Evolutionary conservation across 2,329 filamentous ascomycete species (phyloP).

Genomic region (Tolypocladium tropicale): DNA sequence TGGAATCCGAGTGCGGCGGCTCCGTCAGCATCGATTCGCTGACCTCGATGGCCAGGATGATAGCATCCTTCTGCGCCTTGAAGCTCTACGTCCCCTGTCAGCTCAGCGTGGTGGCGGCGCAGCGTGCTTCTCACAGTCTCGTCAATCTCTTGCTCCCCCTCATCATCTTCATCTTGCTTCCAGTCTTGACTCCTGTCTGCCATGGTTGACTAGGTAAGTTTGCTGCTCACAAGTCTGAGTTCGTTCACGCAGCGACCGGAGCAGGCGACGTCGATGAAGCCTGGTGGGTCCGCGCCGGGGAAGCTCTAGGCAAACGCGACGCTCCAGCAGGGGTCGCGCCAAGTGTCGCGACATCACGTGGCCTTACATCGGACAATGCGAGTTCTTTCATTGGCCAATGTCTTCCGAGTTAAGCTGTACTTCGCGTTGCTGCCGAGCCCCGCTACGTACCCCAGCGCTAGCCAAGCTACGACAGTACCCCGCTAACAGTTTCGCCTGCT

Average conservation of each 20-base stretch:
- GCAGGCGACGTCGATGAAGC: background rate
- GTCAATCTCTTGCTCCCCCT: conserved; percentile 48
- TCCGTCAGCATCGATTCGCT: conserved; percentile 74
- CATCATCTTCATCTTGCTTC: conserved; percentile 50
- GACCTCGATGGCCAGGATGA: conserved; percentile 92
- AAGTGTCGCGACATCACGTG: conserved; percentile 21
- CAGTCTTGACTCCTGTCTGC: conserved; percentile 29
- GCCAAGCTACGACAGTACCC: background rate
- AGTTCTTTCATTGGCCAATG: conserved; percentile 14
- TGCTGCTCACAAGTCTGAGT: conserved; percentile 2
- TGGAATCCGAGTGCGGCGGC: conserved; percentile 54
- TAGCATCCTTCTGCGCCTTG: conserved; percentile 89
- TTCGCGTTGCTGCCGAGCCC: background rate
- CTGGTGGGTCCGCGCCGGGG: conserved; percentile 4
- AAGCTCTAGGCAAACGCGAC: conserved; percentile 22
- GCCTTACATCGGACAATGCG: conserved; percentile 8
- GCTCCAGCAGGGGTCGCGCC: conserved; percentile 10
- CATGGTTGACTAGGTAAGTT: conserved; percentile 13
- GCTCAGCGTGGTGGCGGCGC: background rate
- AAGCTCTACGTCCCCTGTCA: conserved; percentile 51
- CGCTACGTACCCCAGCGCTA: background rate
- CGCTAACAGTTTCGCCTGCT: background rate
- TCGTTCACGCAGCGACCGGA: background rate
- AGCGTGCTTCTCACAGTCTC: conserved; percentile 41
- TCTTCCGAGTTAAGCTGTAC: conserved; percentile 5